Evolutionary conservation across 2,329 filamentous ascomycete genomes (phyloP).

Genomic region (Diaporthe vexans): DNA sequence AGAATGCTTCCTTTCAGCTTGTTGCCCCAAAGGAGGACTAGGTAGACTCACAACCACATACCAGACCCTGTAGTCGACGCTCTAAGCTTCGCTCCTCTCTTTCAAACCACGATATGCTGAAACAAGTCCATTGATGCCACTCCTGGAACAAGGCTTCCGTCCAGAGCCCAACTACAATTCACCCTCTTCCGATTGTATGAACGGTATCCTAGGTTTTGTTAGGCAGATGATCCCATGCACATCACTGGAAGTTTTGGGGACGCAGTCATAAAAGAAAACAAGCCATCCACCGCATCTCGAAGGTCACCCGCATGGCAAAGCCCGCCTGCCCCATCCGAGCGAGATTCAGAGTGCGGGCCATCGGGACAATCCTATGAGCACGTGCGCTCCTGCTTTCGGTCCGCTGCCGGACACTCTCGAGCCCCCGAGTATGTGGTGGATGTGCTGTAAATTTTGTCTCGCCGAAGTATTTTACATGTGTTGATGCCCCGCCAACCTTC

Average conservation of each 20-base stretch:
- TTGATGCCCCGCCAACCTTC: slow-evolving; percentile 37
- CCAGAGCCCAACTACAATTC: neutral
- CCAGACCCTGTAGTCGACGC: neutral
- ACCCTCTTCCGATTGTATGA: neutral
- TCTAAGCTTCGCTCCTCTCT: neutral
- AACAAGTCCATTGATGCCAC: neutral
- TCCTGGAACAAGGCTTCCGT: neutral
- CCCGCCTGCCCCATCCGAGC: neutral
- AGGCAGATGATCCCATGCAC: neutral
- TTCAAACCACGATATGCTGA: neutral
- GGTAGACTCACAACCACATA: neutral
- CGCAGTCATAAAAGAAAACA: neutral
- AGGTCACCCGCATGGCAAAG: neutral
- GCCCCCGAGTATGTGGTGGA: neutral
- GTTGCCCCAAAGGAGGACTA: neutral
- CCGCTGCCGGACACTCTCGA: neutral
- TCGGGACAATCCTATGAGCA: neutral
- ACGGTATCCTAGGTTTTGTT: neutral
- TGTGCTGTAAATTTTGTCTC: slow-evolving; percentile 40
- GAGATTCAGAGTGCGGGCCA: neutral
- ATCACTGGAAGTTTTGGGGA: neutral
- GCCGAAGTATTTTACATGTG: slow-evolving; percentile 13
- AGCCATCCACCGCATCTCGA: neutral
- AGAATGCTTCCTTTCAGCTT: neutral
- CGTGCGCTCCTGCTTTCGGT: neutral